Evolutionary conservation across 768 basidiomycete species (phyloP).

Genomic region (Jaapia argillacea): DNA sequence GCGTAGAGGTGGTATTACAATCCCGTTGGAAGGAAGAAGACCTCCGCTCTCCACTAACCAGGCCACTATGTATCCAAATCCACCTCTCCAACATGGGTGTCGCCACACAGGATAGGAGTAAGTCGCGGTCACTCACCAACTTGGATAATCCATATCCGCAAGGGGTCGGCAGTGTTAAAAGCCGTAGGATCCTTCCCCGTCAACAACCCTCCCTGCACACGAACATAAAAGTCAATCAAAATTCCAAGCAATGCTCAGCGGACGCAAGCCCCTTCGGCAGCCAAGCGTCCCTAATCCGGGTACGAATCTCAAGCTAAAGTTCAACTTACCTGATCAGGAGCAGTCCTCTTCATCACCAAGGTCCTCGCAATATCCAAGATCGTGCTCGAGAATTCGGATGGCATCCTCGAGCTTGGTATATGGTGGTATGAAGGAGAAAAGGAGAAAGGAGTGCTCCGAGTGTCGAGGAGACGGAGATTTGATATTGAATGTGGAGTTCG

Average conservation of each 20-base stretch:
- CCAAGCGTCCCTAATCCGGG: neutral
- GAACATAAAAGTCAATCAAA: constrained; percentile 3
- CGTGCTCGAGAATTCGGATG: constrained; percentile 9
- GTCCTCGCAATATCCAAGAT: constrained; percentile 7
- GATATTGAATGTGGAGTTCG: too few relatives aligned
- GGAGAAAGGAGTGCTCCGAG: too few relatives aligned
- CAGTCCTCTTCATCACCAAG: constrained; percentile 7
- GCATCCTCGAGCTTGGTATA: too few relatives aligned
- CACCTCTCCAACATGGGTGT: too few relatives aligned
- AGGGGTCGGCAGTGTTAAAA: constrained; percentile 57
- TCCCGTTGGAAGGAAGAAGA: too few relatives aligned
- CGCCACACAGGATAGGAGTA: too few relatives aligned
- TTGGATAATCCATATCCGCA: constrained; percentile 74
- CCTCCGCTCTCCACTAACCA: too few relatives aligned
- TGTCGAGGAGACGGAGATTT: too few relatives aligned
- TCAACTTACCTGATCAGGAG: constrained; percentile 23
- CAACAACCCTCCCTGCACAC: constrained; percentile 49
- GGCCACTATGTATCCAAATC: too few relatives aligned
- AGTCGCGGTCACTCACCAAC: constrained; percentile 54
- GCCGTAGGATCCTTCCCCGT: constrained; percentile 63
- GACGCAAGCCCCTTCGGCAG: neutral
- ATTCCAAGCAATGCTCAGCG: constrained; percentile 5
- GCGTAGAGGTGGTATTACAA: too few relatives aligned
- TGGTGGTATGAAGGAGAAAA: too few relatives aligned
- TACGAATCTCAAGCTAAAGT: constrained; percentile 1